Percentiles rank a stretch among this genome's conserved stretches.
These are phyloP conservation scores for Ceratobasidium sp. DNA, from an alignment of 1,284 basidiomycete genomes.

Conservation along the genomic window DNA sequence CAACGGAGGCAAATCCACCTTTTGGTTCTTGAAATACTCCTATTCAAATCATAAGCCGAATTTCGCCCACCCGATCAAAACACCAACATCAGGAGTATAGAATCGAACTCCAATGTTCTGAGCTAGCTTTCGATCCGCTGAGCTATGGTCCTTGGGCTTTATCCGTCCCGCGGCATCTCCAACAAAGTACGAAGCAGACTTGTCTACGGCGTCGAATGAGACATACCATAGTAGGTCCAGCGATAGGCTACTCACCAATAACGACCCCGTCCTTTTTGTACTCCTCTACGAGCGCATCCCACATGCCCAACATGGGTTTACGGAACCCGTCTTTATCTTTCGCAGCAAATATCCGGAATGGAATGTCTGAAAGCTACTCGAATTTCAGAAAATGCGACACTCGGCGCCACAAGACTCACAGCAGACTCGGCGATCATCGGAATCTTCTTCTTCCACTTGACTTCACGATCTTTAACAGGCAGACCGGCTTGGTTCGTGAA, in stretches of 20 bases:
- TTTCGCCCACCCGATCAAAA: neutral
- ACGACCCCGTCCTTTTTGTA: conserved; percentile 63
- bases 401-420: too few relatives aligned
- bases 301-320: conserved; percentile 93
- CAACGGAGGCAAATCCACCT: conserved; percentile 55
- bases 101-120: conserved; percentile 76
- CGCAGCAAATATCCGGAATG: conserved; percentile 83
- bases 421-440: conserved; percentile 69
- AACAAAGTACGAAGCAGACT: conserved; percentile 71
- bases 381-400: too few relatives aligned
- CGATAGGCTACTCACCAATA: conserved; percentile 61
- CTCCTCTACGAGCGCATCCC: conserved; percentile 70
- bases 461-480: conserved; percentile 50
- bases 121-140: conserved; percentile 87
- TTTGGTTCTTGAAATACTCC: conserved; percentile 80
- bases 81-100: conserved; percentile 66
- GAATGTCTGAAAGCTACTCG: conserved; percentile 70
- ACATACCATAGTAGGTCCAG: neutral
- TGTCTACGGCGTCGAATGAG: conserved; percentile 14
- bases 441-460: conserved; percentile 78
- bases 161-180: conserved; percentile 88
- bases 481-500: conserved; percentile 78
- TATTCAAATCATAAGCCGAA: conserved; percentile 46
- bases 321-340: conserved; percentile 75
- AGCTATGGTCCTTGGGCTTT: conserved; percentile 66